Evolutionary conservation across 2,329 filamentous ascomycete species (phyloP).

Genomic region (Magnaporthiopsis poae): DNA sequence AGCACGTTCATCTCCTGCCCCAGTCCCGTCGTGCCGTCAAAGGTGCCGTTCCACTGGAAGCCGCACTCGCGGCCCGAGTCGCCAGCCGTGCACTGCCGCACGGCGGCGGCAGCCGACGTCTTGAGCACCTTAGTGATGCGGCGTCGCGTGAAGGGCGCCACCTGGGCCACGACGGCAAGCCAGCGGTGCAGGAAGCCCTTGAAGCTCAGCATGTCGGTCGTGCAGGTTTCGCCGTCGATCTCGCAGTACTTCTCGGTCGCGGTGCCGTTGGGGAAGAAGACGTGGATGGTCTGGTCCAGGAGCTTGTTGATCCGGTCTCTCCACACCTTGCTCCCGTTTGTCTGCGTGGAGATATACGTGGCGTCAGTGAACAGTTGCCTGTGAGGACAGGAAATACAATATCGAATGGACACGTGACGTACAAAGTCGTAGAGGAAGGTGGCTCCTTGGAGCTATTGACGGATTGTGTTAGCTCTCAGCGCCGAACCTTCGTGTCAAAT

Average conservation of each 20-base stretch:
- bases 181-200: conserved; percentile 63
- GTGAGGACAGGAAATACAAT: not conserved
- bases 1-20: conserved; percentile 38
- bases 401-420: conserved; percentile 16
- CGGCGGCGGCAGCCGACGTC: conserved; percentile 49
- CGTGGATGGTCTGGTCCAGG: conserved; percentile 36
- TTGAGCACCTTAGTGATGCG: conserved; percentile 48
- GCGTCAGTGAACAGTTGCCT: not conserved
- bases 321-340: conserved; percentile 44
- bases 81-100: conserved; percentile 51
- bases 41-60: conserved; percentile 49
- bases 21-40: conserved; percentile 30
- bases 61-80: conserved; percentile 51
- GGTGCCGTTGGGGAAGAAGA: conserved; percentile 47
- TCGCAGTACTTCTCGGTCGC: conserved; percentile 42
- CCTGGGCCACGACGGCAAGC: conserved; percentile 48
- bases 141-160: conserved; percentile 50
- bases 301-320: conserved; percentile 44
- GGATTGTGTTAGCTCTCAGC: not conserved
- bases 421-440: conserved; percentile 61
- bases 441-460: conserved; percentile 36
- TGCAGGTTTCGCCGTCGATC: conserved; percentile 41
- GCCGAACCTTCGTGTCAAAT: not conserved
- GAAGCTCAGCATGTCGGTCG: conserved; percentile 62
- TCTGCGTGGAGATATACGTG: conserved; percentile 23